Conservation (phyloP, 2,329 filamentous ascomycete genomes). For the Pseudogymnoascus sp. region DNA sequence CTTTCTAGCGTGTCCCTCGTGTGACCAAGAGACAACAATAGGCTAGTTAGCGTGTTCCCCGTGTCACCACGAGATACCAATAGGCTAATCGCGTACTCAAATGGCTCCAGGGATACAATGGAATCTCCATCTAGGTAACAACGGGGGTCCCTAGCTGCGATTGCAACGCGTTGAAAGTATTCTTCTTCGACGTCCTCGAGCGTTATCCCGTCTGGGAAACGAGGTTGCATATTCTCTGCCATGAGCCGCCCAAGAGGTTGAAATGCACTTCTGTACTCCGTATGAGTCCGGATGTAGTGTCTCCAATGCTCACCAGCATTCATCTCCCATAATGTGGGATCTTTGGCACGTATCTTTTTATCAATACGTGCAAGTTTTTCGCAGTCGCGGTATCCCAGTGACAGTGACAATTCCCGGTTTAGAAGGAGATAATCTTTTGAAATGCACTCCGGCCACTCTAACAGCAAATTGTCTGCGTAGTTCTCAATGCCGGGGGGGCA, state of each 20-base stretch:
- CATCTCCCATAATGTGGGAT: background rate
- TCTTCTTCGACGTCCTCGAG: background rate
- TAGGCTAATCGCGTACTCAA: background rate
- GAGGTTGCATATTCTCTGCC: background rate
- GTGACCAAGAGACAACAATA: background rate
- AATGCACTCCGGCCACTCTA: background rate
- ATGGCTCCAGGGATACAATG: background rate
- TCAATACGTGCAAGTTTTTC: background rate
- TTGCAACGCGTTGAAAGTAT: constrained; percentile 1
- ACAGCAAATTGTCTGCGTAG: background rate
- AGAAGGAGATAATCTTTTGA: background rate
- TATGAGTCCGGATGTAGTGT: background rate
- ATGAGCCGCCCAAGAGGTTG: background rate
- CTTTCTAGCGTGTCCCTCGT: background rate
- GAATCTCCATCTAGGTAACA: background rate
- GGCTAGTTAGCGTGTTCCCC: background rate
- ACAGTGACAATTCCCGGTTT: background rate
- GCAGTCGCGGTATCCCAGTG: background rate
- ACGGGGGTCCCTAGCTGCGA: background rate
- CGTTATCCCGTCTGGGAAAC: background rate
- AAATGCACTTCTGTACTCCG: background rate
- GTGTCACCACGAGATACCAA: no score
- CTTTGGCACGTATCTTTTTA: background rate
- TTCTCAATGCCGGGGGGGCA: background rate
- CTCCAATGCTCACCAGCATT: background rate